phyloP scores from a whole-genome alignment of 169 alveolate genomes.

The Plasmodium gonderi region DNA sequence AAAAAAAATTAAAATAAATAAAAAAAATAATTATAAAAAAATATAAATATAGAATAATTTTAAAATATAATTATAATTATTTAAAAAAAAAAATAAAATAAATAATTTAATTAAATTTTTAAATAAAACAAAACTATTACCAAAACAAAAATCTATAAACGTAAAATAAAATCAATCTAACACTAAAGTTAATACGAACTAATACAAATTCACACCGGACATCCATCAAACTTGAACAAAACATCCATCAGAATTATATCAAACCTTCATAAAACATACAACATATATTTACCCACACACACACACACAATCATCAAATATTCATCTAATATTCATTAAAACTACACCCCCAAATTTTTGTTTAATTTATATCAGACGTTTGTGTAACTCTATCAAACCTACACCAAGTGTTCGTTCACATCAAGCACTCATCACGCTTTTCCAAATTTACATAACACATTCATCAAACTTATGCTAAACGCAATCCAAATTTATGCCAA shows the following conservation, averaged over 20 bases:
- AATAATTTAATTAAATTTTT: neutral
- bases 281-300: no score
- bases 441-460: neutral
- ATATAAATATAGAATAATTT: neutral
- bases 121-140: neutral
- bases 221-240: no score
- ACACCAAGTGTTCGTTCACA: neutral
- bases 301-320: no score
- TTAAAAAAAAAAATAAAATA: neutral
- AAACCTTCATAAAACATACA: no score
- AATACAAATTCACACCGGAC: neutral
- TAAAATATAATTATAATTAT: neutral
- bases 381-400: no score
- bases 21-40: neutral
- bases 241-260: no score
- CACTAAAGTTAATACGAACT: neutral
- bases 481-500: neutral
- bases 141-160: no score
- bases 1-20: neutral
- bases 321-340: no score
- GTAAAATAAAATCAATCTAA: neutral
- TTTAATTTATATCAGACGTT: no score
- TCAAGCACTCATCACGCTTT: neutral
- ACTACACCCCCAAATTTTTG: no score
- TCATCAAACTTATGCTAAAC: neutral